phyloP scores from a whole-genome alignment of 2,329 filamentous ascomycete genomes.

The Trichoderma sp. region DNA sequence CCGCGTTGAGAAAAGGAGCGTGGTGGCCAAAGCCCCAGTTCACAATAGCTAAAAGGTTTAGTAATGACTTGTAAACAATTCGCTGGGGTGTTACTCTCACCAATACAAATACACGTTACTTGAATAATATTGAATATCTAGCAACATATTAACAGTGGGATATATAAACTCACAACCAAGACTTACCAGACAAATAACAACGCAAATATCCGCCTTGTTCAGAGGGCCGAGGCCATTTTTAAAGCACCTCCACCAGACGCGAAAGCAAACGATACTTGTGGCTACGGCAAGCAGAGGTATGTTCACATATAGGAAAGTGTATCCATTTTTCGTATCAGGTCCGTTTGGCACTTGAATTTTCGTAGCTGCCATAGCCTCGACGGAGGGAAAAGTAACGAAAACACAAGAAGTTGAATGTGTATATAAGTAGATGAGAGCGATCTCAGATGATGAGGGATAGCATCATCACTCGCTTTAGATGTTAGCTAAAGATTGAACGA shows the following conservation, averaged over 20 bases:
- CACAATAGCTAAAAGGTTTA: neutral
- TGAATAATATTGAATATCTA: constrained; percentile 22
- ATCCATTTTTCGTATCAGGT: constrained; percentile 16
- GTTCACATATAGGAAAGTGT: constrained; percentile 19
- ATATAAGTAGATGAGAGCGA: neutral
- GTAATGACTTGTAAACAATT: neutral
- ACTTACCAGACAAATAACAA: constrained; percentile 18
- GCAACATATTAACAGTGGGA: neutral
- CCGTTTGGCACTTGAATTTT: neutral
- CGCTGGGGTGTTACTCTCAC: neutral
- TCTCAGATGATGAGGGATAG: neutral
- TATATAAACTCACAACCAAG: neutral
- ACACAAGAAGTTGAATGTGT: neutral
- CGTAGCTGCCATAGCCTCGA: neutral
- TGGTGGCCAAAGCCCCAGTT: constrained; percentile 23
- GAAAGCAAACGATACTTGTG: constrained; percentile 2
- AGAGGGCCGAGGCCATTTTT: constrained; percentile 3
- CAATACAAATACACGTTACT: constrained; percentile 3
- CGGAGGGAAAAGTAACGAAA: neutral
- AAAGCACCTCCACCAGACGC: constrained; percentile 22
- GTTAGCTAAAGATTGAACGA: neutral
- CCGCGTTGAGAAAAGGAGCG: constrained; percentile 5
- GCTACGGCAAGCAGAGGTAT: constrained; percentile 15
- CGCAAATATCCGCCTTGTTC: constrained; percentile 23
- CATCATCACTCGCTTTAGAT: neutral